These are phyloP conservation scores for Eutrema yunnanense DNA, from an alignment of 345 rosid genomes.

Conservation along the genomic window DNA sequence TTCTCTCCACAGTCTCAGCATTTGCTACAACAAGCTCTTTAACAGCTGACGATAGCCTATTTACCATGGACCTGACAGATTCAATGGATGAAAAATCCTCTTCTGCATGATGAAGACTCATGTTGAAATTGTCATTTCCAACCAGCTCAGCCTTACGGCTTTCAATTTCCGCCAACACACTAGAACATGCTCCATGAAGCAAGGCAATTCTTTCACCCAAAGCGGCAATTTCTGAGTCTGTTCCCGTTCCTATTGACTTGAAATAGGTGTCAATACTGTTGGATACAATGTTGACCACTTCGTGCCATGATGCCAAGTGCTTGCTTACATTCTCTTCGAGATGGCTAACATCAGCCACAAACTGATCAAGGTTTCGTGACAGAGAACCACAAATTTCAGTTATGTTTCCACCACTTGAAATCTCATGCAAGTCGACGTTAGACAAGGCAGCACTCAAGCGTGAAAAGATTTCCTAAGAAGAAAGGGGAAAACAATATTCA, in stretches of 20 bases:
- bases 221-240: constrained; percentile 43
- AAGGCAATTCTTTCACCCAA: constrained; percentile 45
- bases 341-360: constrained; percentile 34
- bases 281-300: constrained; percentile 43
- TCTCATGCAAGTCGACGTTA: constrained; percentile 32
- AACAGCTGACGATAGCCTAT: constrained; percentile 42
- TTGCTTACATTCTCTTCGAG: constrained; percentile 44
- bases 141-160: constrained; percentile 43
- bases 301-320: constrained; percentile 46
- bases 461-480: constrained; percentile 45
- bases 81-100: constrained; percentile 44
- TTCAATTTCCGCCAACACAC: constrained; percentile 59
- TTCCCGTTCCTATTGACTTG: constrained; percentile 44
- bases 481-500: constrained; percentile 7
- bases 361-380: constrained; percentile 47
- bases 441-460: constrained; percentile 38
- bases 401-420: constrained; percentile 36
- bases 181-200: constrained; percentile 67
- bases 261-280: constrained; percentile 35
- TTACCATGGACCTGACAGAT: constrained; percentile 45
- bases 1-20: constrained; percentile 44
- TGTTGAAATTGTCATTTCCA: constrained; percentile 30
- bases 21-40: constrained; percentile 44
- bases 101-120: constrained; percentile 29
- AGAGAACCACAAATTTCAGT: constrained; percentile 40